Evolutionary conservation across 257 asterid genomes (phyloP), one percentile per base, ranked within the genome.

Genomic region (Prunella vulgaris): DNA sequence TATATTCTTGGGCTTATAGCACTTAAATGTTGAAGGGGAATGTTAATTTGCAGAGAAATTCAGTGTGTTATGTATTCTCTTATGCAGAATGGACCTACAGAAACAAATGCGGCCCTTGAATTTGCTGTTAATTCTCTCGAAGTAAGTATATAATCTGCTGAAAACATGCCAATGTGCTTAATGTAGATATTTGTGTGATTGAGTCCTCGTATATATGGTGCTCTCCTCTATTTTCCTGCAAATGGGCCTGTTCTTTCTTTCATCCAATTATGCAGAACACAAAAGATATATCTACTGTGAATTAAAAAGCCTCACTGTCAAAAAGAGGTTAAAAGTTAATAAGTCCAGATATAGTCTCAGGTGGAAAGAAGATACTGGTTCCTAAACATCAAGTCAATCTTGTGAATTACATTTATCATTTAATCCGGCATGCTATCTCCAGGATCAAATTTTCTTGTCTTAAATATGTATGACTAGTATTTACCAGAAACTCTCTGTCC

Each of bases 61-160:
- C 14, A 1, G 22, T n/a, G 20, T 37, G 28, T 17, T 48, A 3
- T 66, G 24, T 5, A 49, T 64, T 71, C 71, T 52, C 64, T 60
- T 63, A 21, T 87, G 84, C 93, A 94, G 99, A 85, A 78, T 79
- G 96, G 88, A 66, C 97, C 97, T 76, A 37, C 97, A 38, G 99
- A 94, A 84, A 87, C 95, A 64, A 91, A 94, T 72, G 97, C 97
- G 15, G 99, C 99, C 68, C 97, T 94, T 69, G 99, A 89, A 69
- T 94, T 91, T 77, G 90, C 99, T 60, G 98, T 91, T 62, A 94
- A 81, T 82, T 20, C 93, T 72, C 95, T 94, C 53, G 88, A 85
- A 77, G 99, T 91, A 79, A 81, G 95, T 80, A 32, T 9, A 40
- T 33, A 8, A 27, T 75, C 15, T 20, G 15, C 75, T 48, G 56